A percentile compares a stretch with the other conserved stretches of the same genome.
Conservation (phyloP, 75 land plant genomes). For the Selaginella moellendorffii region DNA sequence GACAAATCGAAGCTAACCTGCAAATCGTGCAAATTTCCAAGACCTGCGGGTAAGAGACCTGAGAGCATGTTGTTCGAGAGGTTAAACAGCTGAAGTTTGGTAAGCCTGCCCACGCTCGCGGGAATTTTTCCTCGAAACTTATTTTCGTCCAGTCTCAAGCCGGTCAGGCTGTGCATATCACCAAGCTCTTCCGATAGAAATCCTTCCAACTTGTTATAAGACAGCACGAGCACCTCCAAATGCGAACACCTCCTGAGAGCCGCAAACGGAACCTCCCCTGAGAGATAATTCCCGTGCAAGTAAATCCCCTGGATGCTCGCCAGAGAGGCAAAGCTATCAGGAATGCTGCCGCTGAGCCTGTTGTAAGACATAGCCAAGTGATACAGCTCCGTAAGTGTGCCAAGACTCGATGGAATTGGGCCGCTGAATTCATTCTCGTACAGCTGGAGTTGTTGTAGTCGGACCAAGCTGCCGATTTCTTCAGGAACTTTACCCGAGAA, state of each 20-base stretch:
- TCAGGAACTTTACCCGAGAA: not conserved
- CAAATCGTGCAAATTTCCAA: not conserved
- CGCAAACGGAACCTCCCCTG: constrained; percentile 37
- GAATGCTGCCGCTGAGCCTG: constrained; percentile 39
- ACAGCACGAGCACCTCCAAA: not conserved
- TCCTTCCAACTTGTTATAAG: not conserved
- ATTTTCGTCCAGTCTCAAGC: not conserved
- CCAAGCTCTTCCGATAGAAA: not conserved
- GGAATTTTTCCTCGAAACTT: not conserved
- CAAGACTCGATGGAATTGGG: not conserved
- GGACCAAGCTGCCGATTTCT: constrained; percentile 21
- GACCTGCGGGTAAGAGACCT: not conserved
- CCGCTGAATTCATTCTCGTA: constrained; percentile 23
- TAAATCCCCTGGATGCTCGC: constrained; percentile 50
- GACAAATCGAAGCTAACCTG: not conserved
- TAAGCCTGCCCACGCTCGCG: not conserved
- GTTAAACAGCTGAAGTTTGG: not conserved
- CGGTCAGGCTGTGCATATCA: not conserved
- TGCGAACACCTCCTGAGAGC: not conserved
- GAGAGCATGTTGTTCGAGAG: not conserved
- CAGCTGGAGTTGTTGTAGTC: constrained; percentile 38
- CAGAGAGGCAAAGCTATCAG: constrained; percentile 43
- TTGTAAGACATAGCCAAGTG: constrained; percentile 50
- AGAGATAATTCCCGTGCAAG: constrained; percentile 53
- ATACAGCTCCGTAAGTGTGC: constrained; percentile 31